Evolutionary conservation across 371 early-diverging fungal species (phyloP), one percentile per base, ranked within the genome.

Genomic region (Chytridium lagenaria): DNA sequence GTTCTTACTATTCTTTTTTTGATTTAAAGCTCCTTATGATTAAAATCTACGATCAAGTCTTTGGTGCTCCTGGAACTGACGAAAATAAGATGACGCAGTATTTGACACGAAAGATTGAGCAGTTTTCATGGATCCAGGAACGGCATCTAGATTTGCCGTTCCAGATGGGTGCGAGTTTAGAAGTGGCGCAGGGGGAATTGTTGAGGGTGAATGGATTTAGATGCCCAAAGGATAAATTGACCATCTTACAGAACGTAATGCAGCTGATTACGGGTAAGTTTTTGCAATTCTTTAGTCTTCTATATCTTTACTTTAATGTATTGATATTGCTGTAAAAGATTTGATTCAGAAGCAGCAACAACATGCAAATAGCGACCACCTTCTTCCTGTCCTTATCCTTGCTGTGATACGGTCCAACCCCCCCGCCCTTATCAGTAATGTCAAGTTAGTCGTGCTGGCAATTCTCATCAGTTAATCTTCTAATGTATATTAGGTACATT

Each of bases 161-260:
- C 67, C 55, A 67, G 26, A 74, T 83, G 44, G 71, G 79, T 10
- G 59, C 67, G 49, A 70, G 59, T 10, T 75, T 86, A 10, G 81
- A 79, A 44, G 75, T 80, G 30, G 84, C 80, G 1, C 78, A 81
- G 68, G 82, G 73, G 0, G 86, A 86, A 70, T 59, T 86, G 36
- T 50, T 77, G 30, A 72, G 77, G n/a, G 66, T 86, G 34, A 83
- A 82, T 66, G 79, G 74, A 12, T 84, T 80, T 75, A 61, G 78
- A 49, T 71, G 83, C 30, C 86, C 86, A n/a, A 72, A 81, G 23
- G 86, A 86, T 66, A 86, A 86, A 67, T 72, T 86, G 3, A 70
- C 80, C 2, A 80, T 86, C 26, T 50, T 86, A 52, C 77, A 81
- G 66, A 84, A 83, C 68, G 79, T 80, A 15, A 44, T 82, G 22